A percentile compares a stretch with the other conserved stretches of the same genome.
These are phyloP conservation scores for Cyclostephanos invisitatus DNA, from an alignment of 108 stramenopile species.

Conservation along the genomic window DNA sequence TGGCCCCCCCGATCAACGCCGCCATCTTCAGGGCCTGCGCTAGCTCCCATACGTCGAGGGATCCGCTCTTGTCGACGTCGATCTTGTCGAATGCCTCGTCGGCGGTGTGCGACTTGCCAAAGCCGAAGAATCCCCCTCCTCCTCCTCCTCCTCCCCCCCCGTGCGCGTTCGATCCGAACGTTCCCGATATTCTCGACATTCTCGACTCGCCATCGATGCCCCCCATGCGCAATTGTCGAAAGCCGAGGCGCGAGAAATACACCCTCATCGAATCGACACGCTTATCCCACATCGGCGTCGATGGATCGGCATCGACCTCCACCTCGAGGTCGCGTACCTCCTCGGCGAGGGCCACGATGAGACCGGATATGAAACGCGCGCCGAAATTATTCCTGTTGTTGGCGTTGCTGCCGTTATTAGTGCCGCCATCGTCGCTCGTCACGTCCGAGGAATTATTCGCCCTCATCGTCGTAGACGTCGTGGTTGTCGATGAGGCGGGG, in stretches of 20 bases:
- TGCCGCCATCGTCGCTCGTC: background rate
- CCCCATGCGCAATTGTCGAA: constrained; percentile 70
- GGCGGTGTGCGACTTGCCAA: constrained; percentile 38
- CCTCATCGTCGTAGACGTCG: background rate
- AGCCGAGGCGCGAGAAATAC: constrained; percentile 77
- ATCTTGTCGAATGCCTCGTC: constrained; percentile 85
- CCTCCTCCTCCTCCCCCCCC: background rate
- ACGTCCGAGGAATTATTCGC: background rate
- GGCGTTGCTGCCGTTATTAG: constrained; percentile 18
- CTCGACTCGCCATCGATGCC: constrained; percentile 49
- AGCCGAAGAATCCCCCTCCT: constrained; percentile 4
- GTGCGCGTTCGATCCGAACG: background rate
- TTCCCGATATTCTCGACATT: constrained; percentile 4
- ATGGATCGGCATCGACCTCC: constrained; percentile 52
- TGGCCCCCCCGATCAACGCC: constrained; percentile 31
- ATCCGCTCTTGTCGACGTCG: constrained; percentile 77
- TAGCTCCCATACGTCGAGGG: constrained; percentile 76
- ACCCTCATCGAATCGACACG: constrained; percentile 76
- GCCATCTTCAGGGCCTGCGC: constrained; percentile 73
- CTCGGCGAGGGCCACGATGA: constrained; percentile 77
- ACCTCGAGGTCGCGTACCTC: constrained; percentile 74
- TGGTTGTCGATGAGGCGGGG: no score
- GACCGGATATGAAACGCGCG: constrained; percentile 77
- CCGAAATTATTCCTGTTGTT: constrained; percentile 52
- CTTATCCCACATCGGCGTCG: constrained; percentile 68